Base-by-base conservation (phyloP, 2,329 filamentous ascomycete genomes). In the Bipolaris sorokiniana region DNA sequence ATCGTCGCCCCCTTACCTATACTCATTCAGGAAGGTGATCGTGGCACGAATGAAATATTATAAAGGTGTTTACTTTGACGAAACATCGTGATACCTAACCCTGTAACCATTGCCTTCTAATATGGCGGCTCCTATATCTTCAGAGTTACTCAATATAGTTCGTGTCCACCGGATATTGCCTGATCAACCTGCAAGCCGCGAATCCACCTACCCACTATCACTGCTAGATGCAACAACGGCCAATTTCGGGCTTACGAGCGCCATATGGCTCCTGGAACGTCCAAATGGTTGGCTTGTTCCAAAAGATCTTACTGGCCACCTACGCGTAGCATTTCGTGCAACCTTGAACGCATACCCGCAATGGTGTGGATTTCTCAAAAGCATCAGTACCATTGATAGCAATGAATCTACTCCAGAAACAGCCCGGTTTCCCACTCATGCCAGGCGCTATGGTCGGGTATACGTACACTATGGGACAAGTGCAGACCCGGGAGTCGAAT, bases 221-320 rank as follows among this genome's bases (percentile, higher is more conserved):
- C 28, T 61, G 5, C 51, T 58, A 28, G 54, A 61, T 20, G 58
- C 58, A 34, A 61, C 51, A 3, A 61, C 58, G 6, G 54, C 54
- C 16, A 58, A 53, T 1, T 52, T 58, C 11, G 51, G 18, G 3
- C 54, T 61, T 3, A 49, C 58, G 7, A 61, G 23, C 40, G 51
- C 58, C 20, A 20, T 58, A 16, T 58, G 51, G 58, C 58, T 61
- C 20, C 11, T 61, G 1, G 54, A 54, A 18, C 37, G 49, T 1
- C 34, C 9, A 6, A 37, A 22, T 18, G 9, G 26, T 16, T 16
- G 22, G 9, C 20, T 18, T 47, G 28, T 36, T 10, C 26, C 7
- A 37, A 16, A 11, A 3, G 16, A 48, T 16, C 10, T 54, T 18
- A 5, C 34, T 18, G 13, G n/a, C 7, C 54, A 61, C n/a, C 31